Percentiles rank a stretch among this genome's conserved stretches.
Conservation (phyloP, 441 rosid genomes). For the Dalechampia spathulata region DNA sequence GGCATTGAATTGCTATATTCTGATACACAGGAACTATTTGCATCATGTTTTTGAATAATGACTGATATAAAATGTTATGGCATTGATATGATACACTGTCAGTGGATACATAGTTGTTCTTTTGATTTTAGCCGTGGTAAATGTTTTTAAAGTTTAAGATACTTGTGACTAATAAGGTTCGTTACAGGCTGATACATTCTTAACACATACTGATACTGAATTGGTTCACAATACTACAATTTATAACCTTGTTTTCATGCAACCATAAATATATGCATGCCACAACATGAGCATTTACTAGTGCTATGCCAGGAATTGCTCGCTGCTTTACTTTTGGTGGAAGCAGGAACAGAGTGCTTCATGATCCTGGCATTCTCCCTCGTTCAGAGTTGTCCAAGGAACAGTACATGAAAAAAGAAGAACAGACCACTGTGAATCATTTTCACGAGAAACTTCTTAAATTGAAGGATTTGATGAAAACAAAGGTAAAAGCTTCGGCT, state of each 20-base stretch:
- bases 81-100: too few species aligned
- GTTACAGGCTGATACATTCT: too few species aligned
- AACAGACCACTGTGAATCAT: conserved; percentile 80
- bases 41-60: too few species aligned
- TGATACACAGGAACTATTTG: not conserved
- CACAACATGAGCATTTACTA: not conserved
- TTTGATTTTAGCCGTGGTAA: too few species aligned
- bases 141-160: too few species aligned
- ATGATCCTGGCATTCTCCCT: conserved; percentile 60
- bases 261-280: not conserved
- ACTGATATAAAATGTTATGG: too few species aligned
- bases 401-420: conserved; percentile 59
- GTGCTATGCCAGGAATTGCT: conserved; percentile 51
- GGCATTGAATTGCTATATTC: not conserved
- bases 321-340: conserved; percentile 87
- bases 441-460: conserved; percentile 88
- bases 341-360: conserved; percentile 62
- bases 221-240: too few species aligned
- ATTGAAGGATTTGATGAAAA: conserved; percentile 73
- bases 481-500: conserved; percentile 33
- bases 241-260: too few species aligned
- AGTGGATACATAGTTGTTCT: too few species aligned
- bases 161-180: too few species aligned
- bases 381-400: conserved; percentile 61
- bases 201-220: too few species aligned